Conservation (phyloP, 2,329 filamentous ascomycete genomes). For the Ceratocystis huliohia region DNA sequence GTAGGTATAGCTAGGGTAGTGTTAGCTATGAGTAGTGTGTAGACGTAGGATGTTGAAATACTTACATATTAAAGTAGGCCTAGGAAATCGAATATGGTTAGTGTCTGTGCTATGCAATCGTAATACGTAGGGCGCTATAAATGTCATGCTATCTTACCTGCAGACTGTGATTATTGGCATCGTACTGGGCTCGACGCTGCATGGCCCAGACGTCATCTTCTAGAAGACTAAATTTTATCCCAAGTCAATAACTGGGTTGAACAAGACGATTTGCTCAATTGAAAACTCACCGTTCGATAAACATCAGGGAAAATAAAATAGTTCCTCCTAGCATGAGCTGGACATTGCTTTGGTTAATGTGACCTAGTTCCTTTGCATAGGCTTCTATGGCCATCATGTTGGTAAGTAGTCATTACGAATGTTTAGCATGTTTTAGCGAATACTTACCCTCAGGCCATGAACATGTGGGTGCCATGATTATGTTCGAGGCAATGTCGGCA, state of each 20-base stretch:
- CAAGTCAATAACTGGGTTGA: background rate
- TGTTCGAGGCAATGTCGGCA: slow-evolving; percentile 38
- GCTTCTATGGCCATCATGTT: background rate
- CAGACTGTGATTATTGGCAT: background rate
- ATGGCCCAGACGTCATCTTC: background rate
- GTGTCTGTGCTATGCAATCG: background rate
- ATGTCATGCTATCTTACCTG: background rate
- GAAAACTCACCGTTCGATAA: background rate
- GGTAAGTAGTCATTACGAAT: background rate
- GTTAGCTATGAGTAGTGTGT: background rate
- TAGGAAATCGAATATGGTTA: background rate
- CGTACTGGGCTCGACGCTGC: background rate
- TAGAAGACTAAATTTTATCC: background rate
- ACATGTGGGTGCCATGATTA: background rate
- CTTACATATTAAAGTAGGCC: slow-evolving; percentile 2
- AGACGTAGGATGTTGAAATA: background rate
- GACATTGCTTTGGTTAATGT: background rate
- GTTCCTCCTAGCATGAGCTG: background rate
- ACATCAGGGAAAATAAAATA: background rate
- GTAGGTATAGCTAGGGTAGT: background rate
- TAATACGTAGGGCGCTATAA: background rate
- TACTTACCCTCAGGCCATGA: background rate
- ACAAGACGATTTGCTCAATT: background rate
- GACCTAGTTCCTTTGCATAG: background rate
- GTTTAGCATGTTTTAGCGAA: background rate